A percentile compares a stretch with the other conserved stretches of the same genome.
phyloP scores from a whole-genome alignment of 202 grass and related monocot genomes.

The Eragrostis tef region DNA sequence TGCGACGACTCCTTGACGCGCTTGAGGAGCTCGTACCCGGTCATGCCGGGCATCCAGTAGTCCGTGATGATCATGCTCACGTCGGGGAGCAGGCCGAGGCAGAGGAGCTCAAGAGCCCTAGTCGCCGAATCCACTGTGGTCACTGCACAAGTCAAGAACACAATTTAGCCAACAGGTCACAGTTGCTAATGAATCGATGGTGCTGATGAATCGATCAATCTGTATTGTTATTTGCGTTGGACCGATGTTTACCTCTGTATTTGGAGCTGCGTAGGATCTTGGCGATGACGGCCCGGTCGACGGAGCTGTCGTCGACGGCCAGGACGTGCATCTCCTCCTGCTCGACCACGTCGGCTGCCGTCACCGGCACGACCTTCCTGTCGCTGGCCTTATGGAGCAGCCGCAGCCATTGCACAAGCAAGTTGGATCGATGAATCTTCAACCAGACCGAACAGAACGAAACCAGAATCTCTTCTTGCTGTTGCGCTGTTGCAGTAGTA shows the following conservation, averaged over 20 bases:
- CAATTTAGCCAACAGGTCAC: not conserved
- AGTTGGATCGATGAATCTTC: not conserved
- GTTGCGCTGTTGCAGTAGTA: not conserved
- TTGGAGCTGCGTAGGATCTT: conserved; percentile 78
- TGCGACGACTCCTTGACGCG: conserved; percentile 70
- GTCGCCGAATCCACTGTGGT: conserved; percentile 74
- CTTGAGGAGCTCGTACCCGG: conserved; percentile 87
- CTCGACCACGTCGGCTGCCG: conserved; percentile 31
- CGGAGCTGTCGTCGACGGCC: conserved; percentile 83
- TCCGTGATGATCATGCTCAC: conserved; percentile 94
- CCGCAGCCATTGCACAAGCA: conserved; percentile 40
- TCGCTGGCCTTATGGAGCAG: conserved; percentile 32
- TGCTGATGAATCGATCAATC: not conserved
- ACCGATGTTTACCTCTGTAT: conserved; percentile 58
- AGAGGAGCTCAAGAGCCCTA: conserved; percentile 74
- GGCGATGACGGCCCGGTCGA: conserved; percentile 78
- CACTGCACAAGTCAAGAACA: conserved; percentile 44
- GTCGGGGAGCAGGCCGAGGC: conserved; percentile 62
- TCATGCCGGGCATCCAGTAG: conserved; percentile 97
- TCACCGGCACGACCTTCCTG: conserved; percentile 44
- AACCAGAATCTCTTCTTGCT: not conserved
- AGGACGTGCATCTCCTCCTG: conserved; percentile 71
- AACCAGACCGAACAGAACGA: too few species aligned
- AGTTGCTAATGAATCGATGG: not conserved
- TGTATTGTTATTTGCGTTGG: not conserved